phyloP scores from a whole-genome alignment of 176 grass and related monocot species.

The Tillandsia fasciculata region DNA sequence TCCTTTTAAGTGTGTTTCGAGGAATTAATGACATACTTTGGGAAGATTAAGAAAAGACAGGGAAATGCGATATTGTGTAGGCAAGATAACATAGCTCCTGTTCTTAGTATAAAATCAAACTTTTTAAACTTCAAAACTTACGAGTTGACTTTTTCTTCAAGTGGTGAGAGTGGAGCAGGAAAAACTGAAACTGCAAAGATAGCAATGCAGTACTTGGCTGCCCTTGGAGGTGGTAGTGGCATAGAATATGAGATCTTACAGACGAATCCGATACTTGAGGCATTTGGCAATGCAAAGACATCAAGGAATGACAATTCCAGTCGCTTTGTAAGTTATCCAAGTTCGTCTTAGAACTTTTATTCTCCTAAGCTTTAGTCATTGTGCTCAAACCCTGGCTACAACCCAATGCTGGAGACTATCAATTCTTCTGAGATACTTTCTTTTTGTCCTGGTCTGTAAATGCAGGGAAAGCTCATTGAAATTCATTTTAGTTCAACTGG shows the following conservation, averaged over 20 bases:
- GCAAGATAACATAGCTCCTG: too few relatives aligned
- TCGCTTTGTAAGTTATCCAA: conserved; percentile 75
- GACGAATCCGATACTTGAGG: conserved; percentile 96
- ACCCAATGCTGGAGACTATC: neutral
- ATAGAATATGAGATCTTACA: conserved; percentile 99
- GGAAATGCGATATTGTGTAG: neutral
- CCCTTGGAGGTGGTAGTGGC: conserved; percentile 84
- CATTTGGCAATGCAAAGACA: conserved; percentile 99
- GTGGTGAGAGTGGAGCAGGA: conserved; percentile 97
- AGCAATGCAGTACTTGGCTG: conserved; percentile 97
- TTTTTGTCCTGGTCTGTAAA: conserved; percentile 11
- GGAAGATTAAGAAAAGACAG: neutral
- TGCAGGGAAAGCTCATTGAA: conserved; percentile 93
- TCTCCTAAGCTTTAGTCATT: too few relatives aligned
- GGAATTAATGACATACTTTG: neutral
- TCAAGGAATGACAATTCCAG: conserved; percentile 96
- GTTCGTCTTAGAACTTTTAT: neutral
- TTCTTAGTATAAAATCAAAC: neutral
- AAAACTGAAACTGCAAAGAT: conserved; percentile 99
- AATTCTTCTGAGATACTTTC: conserved; percentile 5
- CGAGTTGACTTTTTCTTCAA: conserved; percentile 28
- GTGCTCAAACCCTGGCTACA: neutral
- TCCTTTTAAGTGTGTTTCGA: too few relatives aligned
- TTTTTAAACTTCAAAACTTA: neutral
- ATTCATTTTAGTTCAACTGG: conserved; percentile 96